phyloP scores from a whole-genome alignment of 2,329 filamentous ascomycete species.

The Diaporthe citrichinensis region DNA sequence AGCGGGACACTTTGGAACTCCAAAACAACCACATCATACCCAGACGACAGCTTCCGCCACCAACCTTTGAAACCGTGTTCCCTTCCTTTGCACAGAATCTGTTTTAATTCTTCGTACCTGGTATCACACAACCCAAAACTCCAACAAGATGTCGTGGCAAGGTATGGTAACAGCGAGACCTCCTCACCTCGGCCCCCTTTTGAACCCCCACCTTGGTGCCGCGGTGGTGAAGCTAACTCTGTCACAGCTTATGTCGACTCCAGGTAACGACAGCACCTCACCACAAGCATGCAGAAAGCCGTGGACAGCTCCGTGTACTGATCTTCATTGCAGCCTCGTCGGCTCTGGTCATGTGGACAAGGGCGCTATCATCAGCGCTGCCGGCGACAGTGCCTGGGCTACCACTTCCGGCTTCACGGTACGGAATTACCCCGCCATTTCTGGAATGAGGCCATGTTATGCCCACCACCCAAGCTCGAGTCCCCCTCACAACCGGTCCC shows the following conservation, averaged over 20 bases:
- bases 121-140: slow-evolving; percentile 36
- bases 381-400: slow-evolving; percentile 87
- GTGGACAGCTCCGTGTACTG: slow-evolving; percentile 28
- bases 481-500: background rate
- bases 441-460: slow-evolving; percentile 1
- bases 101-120: slow-evolving; percentile 37
- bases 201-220: slow-evolving; percentile 45
- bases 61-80: slow-evolving; percentile 21
- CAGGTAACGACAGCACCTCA: slow-evolving; percentile 56
- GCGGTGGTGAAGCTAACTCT: slow-evolving; percentile 49
- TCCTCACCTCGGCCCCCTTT: slow-evolving; percentile 43
- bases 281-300: background rate
- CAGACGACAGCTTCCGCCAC: slow-evolving; percentile 30
- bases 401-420: slow-evolving; percentile 79
- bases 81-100: slow-evolving; percentile 22
- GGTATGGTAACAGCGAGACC: slow-evolving; percentile 59
- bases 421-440: slow-evolving; percentile 48
- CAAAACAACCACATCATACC: slow-evolving; percentile 37
- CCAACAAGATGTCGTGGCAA: slow-evolving; percentile 80
- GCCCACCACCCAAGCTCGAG: background rate
- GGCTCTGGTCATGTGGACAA: slow-evolving; percentile 85
- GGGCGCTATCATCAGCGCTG: slow-evolving; percentile 85
- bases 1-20: slow-evolving; percentile 33
- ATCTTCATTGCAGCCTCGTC: slow-evolving; percentile 74
- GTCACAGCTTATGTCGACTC: slow-evolving; percentile 64